Evolutionary conservation across 2,329 filamentous ascomycete genomes (phyloP).

Genomic region (Verticillium nonalfalfae): DNA sequence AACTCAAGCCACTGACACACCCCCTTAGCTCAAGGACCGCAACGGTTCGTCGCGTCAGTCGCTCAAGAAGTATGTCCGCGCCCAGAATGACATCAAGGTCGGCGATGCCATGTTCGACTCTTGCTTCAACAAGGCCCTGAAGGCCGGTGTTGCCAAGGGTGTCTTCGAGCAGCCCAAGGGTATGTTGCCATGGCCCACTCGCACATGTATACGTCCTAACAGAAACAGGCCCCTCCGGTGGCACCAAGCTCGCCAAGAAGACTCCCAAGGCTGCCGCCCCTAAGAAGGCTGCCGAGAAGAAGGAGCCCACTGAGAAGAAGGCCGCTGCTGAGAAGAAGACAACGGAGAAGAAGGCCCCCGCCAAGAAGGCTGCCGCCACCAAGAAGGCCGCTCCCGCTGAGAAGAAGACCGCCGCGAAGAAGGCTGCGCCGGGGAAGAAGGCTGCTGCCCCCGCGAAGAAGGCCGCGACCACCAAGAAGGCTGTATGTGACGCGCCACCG

Average conservation of each 20-base stretch:
- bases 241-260: slow-evolving; percentile 90
- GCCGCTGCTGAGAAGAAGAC: slow-evolving; percentile 29
- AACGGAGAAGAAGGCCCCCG: slow-evolving; percentile 15
- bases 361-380: slow-evolving; percentile 23
- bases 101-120: slow-evolving; percentile 54
- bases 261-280: slow-evolving; percentile 27
- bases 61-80: slow-evolving; percentile 49
- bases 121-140: slow-evolving; percentile 82
- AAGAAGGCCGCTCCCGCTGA: slow-evolving; percentile 27
- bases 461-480: slow-evolving; percentile 15
- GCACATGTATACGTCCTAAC: slow-evolving; percentile 11
- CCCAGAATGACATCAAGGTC: slow-evolving; percentile 31
- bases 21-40: slow-evolving; percentile 51
- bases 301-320: slow-evolving; percentile 21
- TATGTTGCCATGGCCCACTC: slow-evolving; percentile 33
- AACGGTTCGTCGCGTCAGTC: slow-evolving; percentile 56
- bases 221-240: slow-evolving; percentile 68
- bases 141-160: slow-evolving; percentile 77
- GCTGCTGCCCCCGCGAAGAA: slow-evolving; percentile 3
- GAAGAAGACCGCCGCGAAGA: slow-evolving; percentile 38
- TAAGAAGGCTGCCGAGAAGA: background rate
- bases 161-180: slow-evolving; percentile 89
- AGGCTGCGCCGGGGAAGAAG: slow-evolving; percentile 27
- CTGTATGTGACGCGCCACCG: slow-evolving; percentile 4
- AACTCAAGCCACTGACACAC: slow-evolving; percentile 1